These are phyloP conservation scores for Madurella fahalii DNA, from an alignment of 2,329 filamentous ascomycete genomes.

Conservation along the genomic window DNA sequence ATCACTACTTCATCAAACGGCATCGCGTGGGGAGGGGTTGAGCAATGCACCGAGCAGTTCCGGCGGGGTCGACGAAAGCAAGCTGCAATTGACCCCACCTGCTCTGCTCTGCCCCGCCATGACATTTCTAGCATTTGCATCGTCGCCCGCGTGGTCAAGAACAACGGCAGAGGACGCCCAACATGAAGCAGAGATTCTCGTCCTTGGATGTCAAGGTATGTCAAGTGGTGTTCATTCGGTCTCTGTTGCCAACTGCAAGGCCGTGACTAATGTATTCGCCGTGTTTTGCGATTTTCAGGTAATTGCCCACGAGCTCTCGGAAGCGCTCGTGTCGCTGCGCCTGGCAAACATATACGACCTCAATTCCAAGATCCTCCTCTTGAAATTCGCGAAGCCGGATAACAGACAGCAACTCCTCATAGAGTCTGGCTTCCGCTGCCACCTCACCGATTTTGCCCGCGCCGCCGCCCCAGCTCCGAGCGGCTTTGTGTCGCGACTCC, in stretches of 20 bases:
- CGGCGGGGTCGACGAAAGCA: neutral
- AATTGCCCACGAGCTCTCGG: constrained; percentile 87
- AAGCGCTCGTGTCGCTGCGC: constrained; percentile 70
- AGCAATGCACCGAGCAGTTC: neutral
- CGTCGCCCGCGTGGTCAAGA: neutral
- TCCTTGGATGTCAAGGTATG: constrained; percentile 70
- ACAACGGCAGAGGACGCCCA: constrained; percentile 21
- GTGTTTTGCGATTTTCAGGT: constrained; percentile 52
- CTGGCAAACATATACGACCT: constrained; percentile 95
- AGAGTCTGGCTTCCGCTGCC: constrained; percentile 93
- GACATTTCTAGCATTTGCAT: constrained; percentile 6
- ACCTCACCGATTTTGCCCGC: constrained; percentile 85
- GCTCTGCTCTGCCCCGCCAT: constrained; percentile 15
- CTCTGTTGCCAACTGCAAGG: neutral
- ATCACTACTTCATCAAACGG: neutral
- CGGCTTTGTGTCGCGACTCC: constrained; percentile 75
- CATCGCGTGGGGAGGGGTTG: neutral
- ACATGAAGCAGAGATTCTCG: constrained; percentile 76
- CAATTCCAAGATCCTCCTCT: constrained; percentile 87
- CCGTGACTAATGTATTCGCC: neutral
- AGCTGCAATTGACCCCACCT: constrained; percentile 11
- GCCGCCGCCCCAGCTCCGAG: constrained; percentile 82
- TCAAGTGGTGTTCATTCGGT: too few relatives aligned
- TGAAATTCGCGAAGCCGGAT: constrained; percentile 91
- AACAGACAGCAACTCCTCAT: constrained; percentile 85